phyloP scores from a whole-genome alignment of 75 land plant genomes.

The Pinus albicaulis region DNA sequence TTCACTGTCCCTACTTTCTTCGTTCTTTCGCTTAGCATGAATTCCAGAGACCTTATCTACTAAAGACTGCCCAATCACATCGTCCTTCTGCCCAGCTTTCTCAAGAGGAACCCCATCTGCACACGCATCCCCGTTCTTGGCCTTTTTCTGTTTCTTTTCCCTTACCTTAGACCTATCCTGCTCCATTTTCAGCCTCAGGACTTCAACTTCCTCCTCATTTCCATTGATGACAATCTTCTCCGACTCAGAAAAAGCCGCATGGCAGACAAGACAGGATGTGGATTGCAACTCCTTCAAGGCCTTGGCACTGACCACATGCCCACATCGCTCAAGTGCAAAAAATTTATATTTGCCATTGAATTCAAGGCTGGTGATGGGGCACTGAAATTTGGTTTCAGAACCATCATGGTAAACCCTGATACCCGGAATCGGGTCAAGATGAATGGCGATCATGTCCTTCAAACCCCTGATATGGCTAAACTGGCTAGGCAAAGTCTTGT shows the following conservation, averaged over 20 bases:
- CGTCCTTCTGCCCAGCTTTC: conserved; percentile 11
- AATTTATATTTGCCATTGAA: conserved; percentile 90
- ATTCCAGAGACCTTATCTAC: conserved; percentile 19
- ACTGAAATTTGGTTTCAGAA: conserved; percentile 69
- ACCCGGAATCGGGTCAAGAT: conserved; percentile 60
- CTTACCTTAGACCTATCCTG: conserved; percentile 51
- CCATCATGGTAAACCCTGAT: conserved; percentile 22
- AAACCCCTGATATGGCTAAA: conserved; percentile 77
- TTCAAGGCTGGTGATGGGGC: conserved; percentile 88
- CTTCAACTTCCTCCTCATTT: conserved; percentile 74
- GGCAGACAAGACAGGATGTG: conserved; percentile 80
- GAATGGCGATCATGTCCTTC: conserved; percentile 71
- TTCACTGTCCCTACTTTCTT: conserved; percentile 19
- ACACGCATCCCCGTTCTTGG: conserved; percentile 40
- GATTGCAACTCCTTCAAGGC: conserved; percentile 91
- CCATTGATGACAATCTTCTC: conserved; percentile 89
- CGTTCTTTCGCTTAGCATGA: conserved; percentile 14
- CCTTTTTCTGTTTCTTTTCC: conserved; percentile 76
- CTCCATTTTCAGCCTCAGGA: conserved; percentile 70
- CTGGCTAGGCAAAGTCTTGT: conserved; percentile 69
- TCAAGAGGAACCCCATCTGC: conserved; percentile 1
- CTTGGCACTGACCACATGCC: conserved; percentile 87
- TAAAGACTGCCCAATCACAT: conserved; percentile 30
- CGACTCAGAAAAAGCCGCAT: conserved; percentile 46
- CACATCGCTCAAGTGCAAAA: conserved; percentile 63